These are phyloP conservation scores for Ceriops decandra DNA, from an alignment of 345 rosid genomes.

Conservation along the genomic window DNA sequence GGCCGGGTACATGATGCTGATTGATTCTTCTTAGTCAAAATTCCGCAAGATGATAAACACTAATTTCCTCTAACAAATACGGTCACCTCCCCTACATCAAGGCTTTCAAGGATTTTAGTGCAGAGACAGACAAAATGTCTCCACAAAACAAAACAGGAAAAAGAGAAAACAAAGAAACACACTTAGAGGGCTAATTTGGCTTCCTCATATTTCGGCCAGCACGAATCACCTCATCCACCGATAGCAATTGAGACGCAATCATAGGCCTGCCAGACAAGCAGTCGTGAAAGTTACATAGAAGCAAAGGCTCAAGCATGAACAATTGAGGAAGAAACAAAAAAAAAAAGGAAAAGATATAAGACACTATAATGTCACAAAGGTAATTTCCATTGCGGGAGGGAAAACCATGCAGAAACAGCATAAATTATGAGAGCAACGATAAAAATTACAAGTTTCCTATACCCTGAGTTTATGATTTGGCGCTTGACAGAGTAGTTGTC, in stretches of 20 bases:
- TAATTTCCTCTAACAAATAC: slow-evolving; percentile 8
- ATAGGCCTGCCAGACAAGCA: slow-evolving; percentile 64
- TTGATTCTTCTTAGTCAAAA: slow-evolving; percentile 9
- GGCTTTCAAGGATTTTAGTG: neutral
- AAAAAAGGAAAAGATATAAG: too few species aligned
- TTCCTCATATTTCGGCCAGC: slow-evolving; percentile 98
- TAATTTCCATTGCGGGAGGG: too few species aligned
- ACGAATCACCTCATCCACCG: slow-evolving; percentile 95
- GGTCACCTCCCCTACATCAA: slow-evolving; percentile 11
- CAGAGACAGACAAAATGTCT: neutral
- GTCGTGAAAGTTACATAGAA: too few species aligned
- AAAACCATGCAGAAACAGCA: too few species aligned
- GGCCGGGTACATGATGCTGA: neutral
- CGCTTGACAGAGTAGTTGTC: slow-evolving; percentile 97
- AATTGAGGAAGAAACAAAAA: too few species aligned
- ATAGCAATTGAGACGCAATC: slow-evolving; percentile 83
- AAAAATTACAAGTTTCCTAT: neutral
- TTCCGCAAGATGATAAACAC: slow-evolving; percentile 4
- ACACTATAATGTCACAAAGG: too few species aligned
- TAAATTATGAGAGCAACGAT: too few species aligned
- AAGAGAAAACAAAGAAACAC: neutral
- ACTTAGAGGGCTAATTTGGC: slow-evolving; percentile 45
- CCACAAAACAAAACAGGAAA: neutral
- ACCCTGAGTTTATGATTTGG: slow-evolving; percentile 90
- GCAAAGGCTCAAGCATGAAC: too few species aligned